A percentile compares a stretch with the other conserved stretches of the same genome.
These are phyloP conservation scores for Flammula alnicola DNA, from an alignment of 1,284 basidiomycete genomes.

Conservation along the genomic window DNA sequence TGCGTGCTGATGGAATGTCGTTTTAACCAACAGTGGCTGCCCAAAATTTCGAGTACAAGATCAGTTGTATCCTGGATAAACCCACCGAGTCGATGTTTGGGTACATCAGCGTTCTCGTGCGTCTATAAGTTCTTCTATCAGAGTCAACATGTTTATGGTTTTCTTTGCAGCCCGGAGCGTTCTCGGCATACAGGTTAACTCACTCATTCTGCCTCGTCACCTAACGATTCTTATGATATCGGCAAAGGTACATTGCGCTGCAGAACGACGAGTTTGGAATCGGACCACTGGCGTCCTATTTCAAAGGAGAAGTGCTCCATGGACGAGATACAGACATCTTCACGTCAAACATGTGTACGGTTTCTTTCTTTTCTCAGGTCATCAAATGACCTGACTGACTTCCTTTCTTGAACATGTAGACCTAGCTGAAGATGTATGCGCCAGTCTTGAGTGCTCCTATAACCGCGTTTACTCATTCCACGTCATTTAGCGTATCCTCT, in stretches of 20 bases:
- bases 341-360: slow-evolving; percentile 88
- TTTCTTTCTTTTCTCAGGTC: not conserved
- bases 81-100: slow-evolving; percentile 93
- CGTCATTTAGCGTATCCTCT: slow-evolving; percentile 81
- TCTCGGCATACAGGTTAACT: slow-evolving; percentile 81
- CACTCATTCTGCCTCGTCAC: not conserved
- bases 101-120: slow-evolving; percentile 83
- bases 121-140: slow-evolving; percentile 22
- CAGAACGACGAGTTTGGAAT: slow-evolving; percentile 87
- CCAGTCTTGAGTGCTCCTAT: not conserved
- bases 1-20: not conserved
- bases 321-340: slow-evolving; percentile 95
- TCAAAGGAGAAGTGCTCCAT: slow-evolving; percentile 93
- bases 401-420: slow-evolving; percentile 53
- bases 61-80: slow-evolving; percentile 94
- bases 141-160: not conserved
- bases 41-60: slow-evolving; percentile 95
- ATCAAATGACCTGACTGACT: slow-evolving; percentile 6
- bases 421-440: slow-evolving; percentile 80
- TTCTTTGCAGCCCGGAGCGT: slow-evolving; percentile 85
- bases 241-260: slow-evolving; percentile 77
- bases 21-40: slow-evolving; percentile 70
- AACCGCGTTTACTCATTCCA: slow-evolving; percentile 1
- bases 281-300: slow-evolving; percentile 94
- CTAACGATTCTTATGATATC: not conserved